Base-by-base conservation (phyloP, 805 yeast species). In the Scheffersomyces ergatensis region DNA sequence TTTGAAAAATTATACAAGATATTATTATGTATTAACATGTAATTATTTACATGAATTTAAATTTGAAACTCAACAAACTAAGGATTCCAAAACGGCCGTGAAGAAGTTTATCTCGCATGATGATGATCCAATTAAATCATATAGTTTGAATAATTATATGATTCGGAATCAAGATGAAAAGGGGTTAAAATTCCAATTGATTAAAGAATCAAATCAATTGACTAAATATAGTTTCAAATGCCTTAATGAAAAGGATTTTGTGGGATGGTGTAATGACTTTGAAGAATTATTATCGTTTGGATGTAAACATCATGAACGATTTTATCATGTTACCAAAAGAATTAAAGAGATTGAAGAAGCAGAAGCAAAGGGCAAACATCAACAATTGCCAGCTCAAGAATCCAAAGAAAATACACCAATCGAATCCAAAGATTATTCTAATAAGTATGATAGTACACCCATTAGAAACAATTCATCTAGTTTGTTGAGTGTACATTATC, bases 231-330 rank as follows among this genome's bases (percentile, higher is more conserved):
- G 70, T 2, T 76, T 76, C 56, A 65, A 72, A 62, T 62, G 83
- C 58, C 53, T 71, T 45, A 67, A 64, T 20, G 58, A 49, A 13
- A 65, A 60, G 26, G 77, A 77, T 38, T 74, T 74, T 37, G 54
- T 53, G 19, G 70, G 68, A 47, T 83, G 88, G 88, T 60, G 66
- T 26, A 71, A 67, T 21, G 84, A 81, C 53, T 58, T 83, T 34
- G 61, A 65, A 23, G 82, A 79, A 45, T 60, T 82, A 47, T 67
- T 76, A 24, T 64, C 69, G 36, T 77, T 72, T 47, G 67, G 69
- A 17, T 58, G 62, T 39, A 53, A 60, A 27, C 76, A 78, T 33
- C 54, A 65, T 26, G 75, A 74, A 25, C 72, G 89, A 58, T 76
- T 78, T 45, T 63, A 62, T 37, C 70, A 60, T 54, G 75, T 65